Base-by-base conservation (phyloP, 495 filamentous ascomycete species). In the Hypoxylon fragiforme region DNA sequence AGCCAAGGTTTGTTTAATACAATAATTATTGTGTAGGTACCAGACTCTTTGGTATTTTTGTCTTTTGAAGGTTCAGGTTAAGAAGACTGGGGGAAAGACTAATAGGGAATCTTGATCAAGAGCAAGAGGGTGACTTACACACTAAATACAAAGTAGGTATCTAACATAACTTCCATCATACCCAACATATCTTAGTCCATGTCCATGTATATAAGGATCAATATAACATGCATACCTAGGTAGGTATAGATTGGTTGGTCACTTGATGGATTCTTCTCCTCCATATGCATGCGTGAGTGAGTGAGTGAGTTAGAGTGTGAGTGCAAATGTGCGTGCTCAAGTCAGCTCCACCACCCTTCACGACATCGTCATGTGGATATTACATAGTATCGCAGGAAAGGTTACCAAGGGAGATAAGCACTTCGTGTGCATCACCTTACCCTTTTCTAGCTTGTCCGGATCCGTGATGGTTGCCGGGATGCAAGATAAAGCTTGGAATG, bases 401-500 rank as follows among this genome's bases (percentile, higher is more conserved):
- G 41, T 15, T 47, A 26, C 21, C 57, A 46, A 50, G 41, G 50
- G 46, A 61, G 57, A 61, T 61, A 61, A 61, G 57, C 57, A 21
- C 46, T 46, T 39, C 57, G 50, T 56, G 45, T 51, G 51, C 57
- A 40, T 61, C 11, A 48, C 44, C 44, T 63, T 59, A 53, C 57
- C 63, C 37, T 44, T 21, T 62, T 53, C 31, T 37, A 54, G 44
- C 28, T n/a, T 44, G 50, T 55, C 63, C 63, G 60, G 45, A 63
- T 66, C 48, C 60, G 60, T 66, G 48, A 22, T 50, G 44, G 50
- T 56, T 57, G 40, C 51, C 45, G 44, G 54, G 18, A 54, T 59
- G 54, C 54, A 35, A 67, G 61, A 67, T 67, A 67, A 67, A 60
- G 57, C 61, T 64, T 64, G 61, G 64, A 64, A 67, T 67, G 57